Base-by-base conservation (phyloP, 176 grass and related monocot genomes). In the Bothriochloa decipiens region DNA sequence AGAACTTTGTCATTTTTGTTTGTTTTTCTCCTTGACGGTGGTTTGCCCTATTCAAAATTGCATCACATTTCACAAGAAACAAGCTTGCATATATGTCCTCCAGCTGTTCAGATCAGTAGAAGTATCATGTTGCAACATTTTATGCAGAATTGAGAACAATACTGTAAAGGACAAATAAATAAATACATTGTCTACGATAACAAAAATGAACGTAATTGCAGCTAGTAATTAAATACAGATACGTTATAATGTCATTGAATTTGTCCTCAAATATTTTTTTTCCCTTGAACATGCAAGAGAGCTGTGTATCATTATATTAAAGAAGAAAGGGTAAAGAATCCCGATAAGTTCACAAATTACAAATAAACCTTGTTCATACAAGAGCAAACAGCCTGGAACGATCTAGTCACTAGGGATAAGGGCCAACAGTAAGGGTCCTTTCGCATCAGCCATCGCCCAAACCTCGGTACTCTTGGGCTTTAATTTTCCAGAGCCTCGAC, bases 21-120 rank as follows among this genome's bases (percentile, higher is more conserved):
- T 98, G 96, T 68, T 86, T 98, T 84, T 98, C 87, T 23, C 96
- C 96, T 69, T 79, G 91, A 75, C 50, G 87, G 79, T 93, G 96
- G 23, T 88, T 90, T 22, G 85, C 89, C 84, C 96, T 92, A 69
- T 98, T 89, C 72, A 98, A 86, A 86, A 89, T 79, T 60, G 96
- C 86, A 85, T 98, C 96, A 60, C 96, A 98, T 89, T 93, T 98
- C 53, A 98, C 96, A 90, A 98, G 96, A 79, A 95, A 98, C 91
- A 98, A 89, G 65, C 96, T 98, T 65, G 93, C 96, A 87, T 95
- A 92, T 84, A 98, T 98, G 77, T 98, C 96, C 83, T 98, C 96
- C 96, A 98, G 85, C 96, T 98, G 88, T 73, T 3, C 32, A 94
- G 49, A 91, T 86, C 47, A 84, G 85, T 40, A 43, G 27, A 67